Percentiles rank a stretch among this genome's conserved stretches.
These are phyloP conservation scores for Comarum palustre DNA, from an alignment of 306 rosid species.

Conservation along the genomic window DNA sequence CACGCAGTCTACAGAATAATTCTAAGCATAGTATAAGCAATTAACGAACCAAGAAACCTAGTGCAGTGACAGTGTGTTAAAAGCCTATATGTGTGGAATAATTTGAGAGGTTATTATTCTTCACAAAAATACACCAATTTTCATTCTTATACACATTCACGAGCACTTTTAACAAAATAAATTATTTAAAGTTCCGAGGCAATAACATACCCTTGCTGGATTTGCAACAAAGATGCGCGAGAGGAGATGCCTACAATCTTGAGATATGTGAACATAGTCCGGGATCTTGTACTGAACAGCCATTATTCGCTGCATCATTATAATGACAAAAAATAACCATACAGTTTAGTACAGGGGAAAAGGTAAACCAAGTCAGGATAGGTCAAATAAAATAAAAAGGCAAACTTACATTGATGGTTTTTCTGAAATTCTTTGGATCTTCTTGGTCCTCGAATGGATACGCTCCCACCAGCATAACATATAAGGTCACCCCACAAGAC, in stretches of 20 bases:
- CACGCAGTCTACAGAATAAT: not conserved
- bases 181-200: not conserved
- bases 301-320: conserved; percentile 62
- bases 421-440: conserved; percentile 85
- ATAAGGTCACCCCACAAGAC: conserved; percentile 89
- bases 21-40: not conserved
- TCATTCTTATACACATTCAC: not conserved
- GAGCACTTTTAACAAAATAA: not conserved
- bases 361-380: conserved; percentile 7
- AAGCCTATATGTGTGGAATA: not conserved
- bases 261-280: conserved; percentile 82
- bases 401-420: conserved; percentile 61
- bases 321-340: conserved; percentile 26
- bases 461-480: conserved; percentile 90
- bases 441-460: conserved; percentile 86
- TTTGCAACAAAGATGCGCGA: conserved; percentile 76
- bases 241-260: conserved; percentile 71
- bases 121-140: not conserved
- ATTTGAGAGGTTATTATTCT: not conserved
- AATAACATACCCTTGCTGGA: conserved; percentile 51
- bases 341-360: conserved; percentile 6
- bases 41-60: not conserved
- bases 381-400: not conserved
- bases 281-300: conserved; percentile 88
- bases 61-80: not conserved